These are phyloP conservation scores for Marasmius oreades DNA, from an alignment of 1,284 basidiomycete genomes.

Conservation along the genomic window DNA sequence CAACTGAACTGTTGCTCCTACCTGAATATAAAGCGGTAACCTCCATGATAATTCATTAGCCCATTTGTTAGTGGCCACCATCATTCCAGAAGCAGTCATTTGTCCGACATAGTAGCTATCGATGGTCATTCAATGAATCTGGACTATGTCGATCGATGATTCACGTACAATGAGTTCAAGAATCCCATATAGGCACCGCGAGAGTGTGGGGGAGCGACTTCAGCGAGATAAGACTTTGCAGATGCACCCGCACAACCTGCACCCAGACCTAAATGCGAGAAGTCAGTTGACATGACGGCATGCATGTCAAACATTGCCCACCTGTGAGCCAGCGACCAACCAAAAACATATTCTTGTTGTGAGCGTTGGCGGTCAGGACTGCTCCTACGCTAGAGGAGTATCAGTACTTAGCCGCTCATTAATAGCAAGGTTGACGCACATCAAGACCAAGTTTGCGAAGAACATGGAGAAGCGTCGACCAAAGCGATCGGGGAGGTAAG, in stretches of 20 bases:
- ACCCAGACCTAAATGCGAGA: conserved; percentile 28
- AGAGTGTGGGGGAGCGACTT: conserved; percentile 46
- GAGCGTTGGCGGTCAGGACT: conserved; percentile 45
- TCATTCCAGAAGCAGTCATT: conserved; percentile 44
- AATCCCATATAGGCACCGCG: conserved; percentile 52
- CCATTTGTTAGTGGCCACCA: conserved; percentile 47
- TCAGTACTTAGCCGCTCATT: not conserved
- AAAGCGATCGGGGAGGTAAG: conserved; percentile 46
- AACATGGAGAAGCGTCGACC: conserved; percentile 54
- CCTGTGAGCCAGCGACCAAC: conserved; percentile 48
- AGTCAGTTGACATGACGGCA: not conserved
- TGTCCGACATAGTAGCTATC: conserved; percentile 52
- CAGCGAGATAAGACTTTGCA: conserved; percentile 50
- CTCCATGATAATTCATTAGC: conserved; percentile 44
- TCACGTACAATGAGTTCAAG: conserved; percentile 41
- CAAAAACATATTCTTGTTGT: conserved; percentile 31
- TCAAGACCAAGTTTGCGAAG: conserved; percentile 41
- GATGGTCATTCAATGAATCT: not conserved
- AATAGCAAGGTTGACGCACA: conserved; percentile 29
- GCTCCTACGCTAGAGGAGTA: conserved; percentile 37
- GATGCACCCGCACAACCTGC: conserved; percentile 41
- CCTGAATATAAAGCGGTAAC: conserved; percentile 47
- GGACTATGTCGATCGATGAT: not conserved
- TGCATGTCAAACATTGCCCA: conserved; percentile 11
- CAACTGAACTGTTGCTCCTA: conserved; percentile 14